A percentile compares a stretch with the other conserved stretches of the same genome.
Evolutionary conservation across 1,284 basidiomycete genomes (phyloP).

Genomic region (Rhodotorula mucilaginosa): DNA sequence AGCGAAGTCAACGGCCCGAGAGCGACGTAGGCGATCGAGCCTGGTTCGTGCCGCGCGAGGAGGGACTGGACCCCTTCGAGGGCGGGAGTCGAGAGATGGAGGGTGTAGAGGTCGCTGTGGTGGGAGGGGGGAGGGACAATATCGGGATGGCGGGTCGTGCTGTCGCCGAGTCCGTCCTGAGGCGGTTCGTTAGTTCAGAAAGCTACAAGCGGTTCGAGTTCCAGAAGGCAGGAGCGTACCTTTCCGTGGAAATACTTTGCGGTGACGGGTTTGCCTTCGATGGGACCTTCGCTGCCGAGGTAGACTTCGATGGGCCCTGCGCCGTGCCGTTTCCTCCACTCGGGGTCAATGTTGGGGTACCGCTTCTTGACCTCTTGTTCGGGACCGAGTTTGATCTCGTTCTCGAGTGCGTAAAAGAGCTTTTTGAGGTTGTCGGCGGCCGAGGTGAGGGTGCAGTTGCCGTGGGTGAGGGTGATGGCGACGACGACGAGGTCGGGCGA

Average conservation of each 20-base stretch:
- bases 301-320: slow-evolving; percentile 57
- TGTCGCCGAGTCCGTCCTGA: slow-evolving; percentile 72
- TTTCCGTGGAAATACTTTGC: slow-evolving; percentile 73
- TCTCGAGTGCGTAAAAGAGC: slow-evolving; percentile 67
- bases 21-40: slow-evolving; percentile 75
- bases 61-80: slow-evolving; percentile 59
- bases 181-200: too few relatives aligned
- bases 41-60: slow-evolving; percentile 59
- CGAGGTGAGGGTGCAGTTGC: slow-evolving; percentile 51
- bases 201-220: not conserved
- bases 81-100: slow-evolving; percentile 26
- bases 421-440: slow-evolving; percentile 68
- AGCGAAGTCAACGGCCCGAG: slow-evolving; percentile 88
- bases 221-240: not conserved
- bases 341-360: slow-evolving; percentile 60
- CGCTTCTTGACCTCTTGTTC: slow-evolving; percentile 53
- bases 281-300: slow-evolving; percentile 59
- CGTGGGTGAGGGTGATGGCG: slow-evolving; percentile 56
- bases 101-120: slow-evolving; percentile 16
- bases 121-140: slow-evolving; percentile 55
- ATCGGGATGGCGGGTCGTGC: slow-evolving; percentile 70
- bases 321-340: slow-evolving; percentile 18
- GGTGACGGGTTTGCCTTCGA: slow-evolving; percentile 71
- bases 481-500: slow-evolving; percentile 62
- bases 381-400: slow-evolving; percentile 63